Percentiles rank a stretch among this genome's conserved stretches.
phyloP scores from a whole-genome alignment of 306 rosid genomes.

The Trifolium repens region DNA sequence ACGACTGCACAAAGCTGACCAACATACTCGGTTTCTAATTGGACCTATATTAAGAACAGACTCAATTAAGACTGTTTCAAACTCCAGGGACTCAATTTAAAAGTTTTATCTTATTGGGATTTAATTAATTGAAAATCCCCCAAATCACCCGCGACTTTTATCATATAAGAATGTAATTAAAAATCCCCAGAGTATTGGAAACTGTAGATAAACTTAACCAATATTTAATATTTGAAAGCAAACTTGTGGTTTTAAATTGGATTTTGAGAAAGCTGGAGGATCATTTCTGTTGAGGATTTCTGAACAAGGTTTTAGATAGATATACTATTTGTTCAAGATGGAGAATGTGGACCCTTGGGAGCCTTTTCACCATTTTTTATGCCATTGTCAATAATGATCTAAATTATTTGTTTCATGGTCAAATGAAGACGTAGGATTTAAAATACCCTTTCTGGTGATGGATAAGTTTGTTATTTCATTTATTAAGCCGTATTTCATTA shows the following conservation, averaged over 20 bases:
- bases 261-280: conserved; percentile 3
- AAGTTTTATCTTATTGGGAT: not conserved
- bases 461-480: conserved; percentile 22
- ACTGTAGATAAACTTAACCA: conserved; percentile 1
- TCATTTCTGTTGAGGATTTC: conserved; percentile 1
- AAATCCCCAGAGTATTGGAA: not conserved
- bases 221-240: conserved; percentile 5
- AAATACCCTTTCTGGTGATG: conserved; percentile 22
- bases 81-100: not conserved
- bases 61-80: not conserved
- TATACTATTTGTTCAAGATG: conserved; percentile 11
- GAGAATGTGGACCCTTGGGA: conserved; percentile 8
- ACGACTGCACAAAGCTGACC: no score
- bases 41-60: not conserved
- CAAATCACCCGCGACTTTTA: not conserved
- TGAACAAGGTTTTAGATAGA: conserved; percentile 18
- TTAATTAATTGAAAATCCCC: not conserved
- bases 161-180: not conserved
- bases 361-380: conserved; percentile 1
- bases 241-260: not conserved
- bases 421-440: not conserved
- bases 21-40: not conserved
- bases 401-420: conserved; percentile 11
- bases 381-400: conserved; percentile 23
- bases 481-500: conserved; percentile 4